Evolutionary conservation across 345 rosid species (phyloP), one percentile per base, ranked within the genome.

Genomic region (Mercurialis annua): DNA sequence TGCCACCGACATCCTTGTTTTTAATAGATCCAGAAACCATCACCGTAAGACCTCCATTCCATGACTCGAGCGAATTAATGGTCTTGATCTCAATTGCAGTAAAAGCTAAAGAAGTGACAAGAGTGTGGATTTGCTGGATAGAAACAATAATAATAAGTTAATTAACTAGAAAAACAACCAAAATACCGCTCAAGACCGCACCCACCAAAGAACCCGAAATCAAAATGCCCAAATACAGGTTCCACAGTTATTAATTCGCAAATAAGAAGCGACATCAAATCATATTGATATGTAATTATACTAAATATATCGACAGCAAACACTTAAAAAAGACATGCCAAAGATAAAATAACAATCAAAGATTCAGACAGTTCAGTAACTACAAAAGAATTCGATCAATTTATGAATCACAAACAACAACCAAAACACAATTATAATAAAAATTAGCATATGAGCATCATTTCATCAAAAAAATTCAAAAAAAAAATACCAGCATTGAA

Each of bases 41-140:
- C 64, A 95, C 97, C 64, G 92, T 43, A 3, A 95, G 87, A 58
- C 98, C 98, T 70, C 94, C 92, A 57, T 85, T 76, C 92, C 84
- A 90, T 0, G 99, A 95, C 59, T 83, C 90, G 1, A 83, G 76
- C 21, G 99, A 84, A 81, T 92, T 95, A 65, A 92, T 90, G 0
- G 98, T 92, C 82, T 92, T 90, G 81, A 95, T 89, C 88, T 92
- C 98, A n/a, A 95, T 88, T 18, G 90, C 83, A 72, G 92, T 76
- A 54, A 82, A 82, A 62, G 84, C 86, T 49, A 92, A 74, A 4
- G 96, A 88, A 80, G 71, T 79, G 6, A 83, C 82, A 77, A 88
- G 83, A 47, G 82, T 65, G 74, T 90, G 93, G 66, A 95, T 95
- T 77, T 90, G 76, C 99, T 95, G 77, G 73, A 80, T 7, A 58